Evolutionary conservation across 208 protist genomes (phyloP), one percentile per base, ranked within the genome.

Genomic region (Crithidia thermophila): DNA sequence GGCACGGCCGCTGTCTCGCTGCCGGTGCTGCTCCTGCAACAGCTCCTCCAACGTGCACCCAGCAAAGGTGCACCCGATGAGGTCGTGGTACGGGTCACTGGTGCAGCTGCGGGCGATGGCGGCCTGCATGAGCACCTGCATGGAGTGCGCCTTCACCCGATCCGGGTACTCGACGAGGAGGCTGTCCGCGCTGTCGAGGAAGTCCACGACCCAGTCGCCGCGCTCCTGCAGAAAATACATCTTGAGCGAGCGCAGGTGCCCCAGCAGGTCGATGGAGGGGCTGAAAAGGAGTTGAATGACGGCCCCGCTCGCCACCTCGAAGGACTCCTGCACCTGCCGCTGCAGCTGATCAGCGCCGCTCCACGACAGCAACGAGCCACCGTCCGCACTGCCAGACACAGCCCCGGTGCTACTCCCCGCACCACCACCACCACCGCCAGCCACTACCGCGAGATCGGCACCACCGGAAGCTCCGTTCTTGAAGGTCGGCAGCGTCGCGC

Each of bases 161-260:
- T 89, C 75, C 2, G 76, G 73, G 34, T 87, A 81, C 43, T 83
- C 82, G 34, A 63, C 36, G 5, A 96, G 79, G 9, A 94, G 75
- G 14, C 61, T 80, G 52, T 91, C 82, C 1, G 90, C 85, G 72
- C 74, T 94, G 66, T 96, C 87, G 46, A 96, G 80, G 63, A 96
- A 94, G 60, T 91, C 84, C 14, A 89, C 81, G 2, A 96, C 51
- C 84, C 88, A 96, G 66, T 96, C 90, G 8, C 90, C 81, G 36
- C 87, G 85, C 36, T 80, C 75, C 34, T 96, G 90, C 25, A 96
- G 56, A 53, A 91, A 94, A 73, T 88, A 94, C 64, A 69, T 66
- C 78, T 95, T 95, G 27, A 95, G 69, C 6, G 83, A 88, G 33
- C 62, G 36, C 0, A 95, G 74, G 43, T 95, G 85, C 14, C 87